Evolutionary conservation across 176 grass and related monocot species (phyloP).

Genomic region (Carex littledalei): DNA sequence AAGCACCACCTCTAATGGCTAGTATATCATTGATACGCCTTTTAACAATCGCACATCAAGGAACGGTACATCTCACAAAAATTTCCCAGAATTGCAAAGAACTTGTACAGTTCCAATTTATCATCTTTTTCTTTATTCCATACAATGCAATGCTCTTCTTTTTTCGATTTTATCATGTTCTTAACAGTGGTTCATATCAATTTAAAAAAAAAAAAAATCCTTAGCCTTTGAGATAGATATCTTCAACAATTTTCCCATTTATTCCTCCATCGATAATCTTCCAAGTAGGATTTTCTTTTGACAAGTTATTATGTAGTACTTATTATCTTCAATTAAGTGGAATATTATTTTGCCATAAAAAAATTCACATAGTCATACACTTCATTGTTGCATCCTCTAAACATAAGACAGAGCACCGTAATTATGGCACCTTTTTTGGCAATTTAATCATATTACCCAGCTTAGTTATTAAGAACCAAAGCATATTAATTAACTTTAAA

Average conservation of each 20-base stretch:
- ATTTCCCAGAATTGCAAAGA: background rate
- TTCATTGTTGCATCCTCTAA: conserved; percentile 8
- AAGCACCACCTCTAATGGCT: conserved; percentile 2
- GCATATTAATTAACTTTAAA: background rate
- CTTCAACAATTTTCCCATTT: background rate
- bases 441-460: background rate
- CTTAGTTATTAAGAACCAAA: background rate
- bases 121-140: background rate
- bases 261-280: background rate
- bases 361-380: background rate
- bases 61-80: background rate
- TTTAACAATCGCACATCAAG: background rate
- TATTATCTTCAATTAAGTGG: background rate
- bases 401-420: background rate
- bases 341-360: background rate
- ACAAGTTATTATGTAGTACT: background rate
- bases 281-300: background rate
- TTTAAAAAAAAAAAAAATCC: background rate
- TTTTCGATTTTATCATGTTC: background rate
- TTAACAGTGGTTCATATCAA: background rate
- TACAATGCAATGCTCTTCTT: background rate
- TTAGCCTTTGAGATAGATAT: background rate
- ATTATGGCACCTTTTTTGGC: background rate
- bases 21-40: background rate
- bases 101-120: background rate